Evolutionary conservation across 2,329 filamentous ascomycete genomes (phyloP), one percentile per base, ranked within the genome.

Genomic region (Sporothrix pseudoabietina): DNA sequence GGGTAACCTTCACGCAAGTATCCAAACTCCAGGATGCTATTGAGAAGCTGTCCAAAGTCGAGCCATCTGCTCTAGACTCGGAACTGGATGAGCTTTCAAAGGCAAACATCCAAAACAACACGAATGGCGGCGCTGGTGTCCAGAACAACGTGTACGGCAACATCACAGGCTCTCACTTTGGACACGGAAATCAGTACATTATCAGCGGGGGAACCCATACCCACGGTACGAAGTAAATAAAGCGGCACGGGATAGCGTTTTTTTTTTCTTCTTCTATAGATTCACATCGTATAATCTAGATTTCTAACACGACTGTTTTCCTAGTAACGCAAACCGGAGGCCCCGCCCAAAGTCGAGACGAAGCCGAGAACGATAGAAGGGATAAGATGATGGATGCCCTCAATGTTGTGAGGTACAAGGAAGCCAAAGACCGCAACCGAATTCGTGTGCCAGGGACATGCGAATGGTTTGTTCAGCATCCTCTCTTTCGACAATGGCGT

Each of bases 91-190:
- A 10, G 6, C n/a, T 22, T 22, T 22, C 52, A 12, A n/a, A 55
- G n/a, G n/a, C 52, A 26, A 55, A 55, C 52, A 55, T 55, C 52
- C 52, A 55, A 26, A 55, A 55, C 19, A 55, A 22, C 10, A n/a
- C 52, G 9, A 55, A 12, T 26, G 52, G 52, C 6, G 52, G 52
- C 4, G 5, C 1, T 6, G 52, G 52, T 26, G 9, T 22, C 19
- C 52, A 55, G n/a, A 55, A 55, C 52, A 55, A 55, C 52, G 22
- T 22, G 19, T 55, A 55, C 52, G 52, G n/a, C n/a, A n/a, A 55
- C 52, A 26, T 8, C n/a, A 19, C n/a, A n/a, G 9, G 22, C 5
- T 19, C 52, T n/a, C n/a, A 55, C n/a, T 55, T 55, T 55, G 52
- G 52, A 10, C 9, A 19, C 9, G 52, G 52, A n/a, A 10, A 22